Percentiles rank a stretch among this genome's conserved stretches.
phyloP scores from a whole-genome alignment of 176 grass and related monocot genomes.

The Carex parvula region DNA sequence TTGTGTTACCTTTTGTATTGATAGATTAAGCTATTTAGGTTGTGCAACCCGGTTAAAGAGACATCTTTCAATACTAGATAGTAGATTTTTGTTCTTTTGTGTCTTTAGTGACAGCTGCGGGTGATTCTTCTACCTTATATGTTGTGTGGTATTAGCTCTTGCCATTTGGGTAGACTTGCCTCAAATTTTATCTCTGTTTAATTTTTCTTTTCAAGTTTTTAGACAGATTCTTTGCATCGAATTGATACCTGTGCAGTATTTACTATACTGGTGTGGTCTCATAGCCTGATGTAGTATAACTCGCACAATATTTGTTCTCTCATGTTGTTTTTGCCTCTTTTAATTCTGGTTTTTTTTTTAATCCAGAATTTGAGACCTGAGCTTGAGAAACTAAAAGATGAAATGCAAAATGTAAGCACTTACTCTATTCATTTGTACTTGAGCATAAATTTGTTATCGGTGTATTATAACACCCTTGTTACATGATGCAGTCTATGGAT shows the following conservation, averaged over 20 bases:
- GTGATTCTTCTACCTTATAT: background rate
- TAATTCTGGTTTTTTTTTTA: conserved; percentile 23
- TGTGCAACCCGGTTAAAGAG: background rate
- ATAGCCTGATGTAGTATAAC: background rate
- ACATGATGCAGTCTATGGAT: conserved; percentile 46
- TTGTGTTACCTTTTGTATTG: conserved; percentile 23
- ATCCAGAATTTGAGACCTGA: conserved; percentile 71
- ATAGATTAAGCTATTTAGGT: background rate
- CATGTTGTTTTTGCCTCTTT: conserved; percentile 3
- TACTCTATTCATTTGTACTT: conserved; percentile 23
- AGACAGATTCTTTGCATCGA: background rate
- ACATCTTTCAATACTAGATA: background rate
- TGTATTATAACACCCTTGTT: background rate
- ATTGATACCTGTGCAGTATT: background rate
- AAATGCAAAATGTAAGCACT: conserved; percentile 53
- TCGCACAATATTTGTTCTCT: conserved; percentile 3
- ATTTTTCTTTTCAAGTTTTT: background rate
- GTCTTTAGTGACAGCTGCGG: background rate
- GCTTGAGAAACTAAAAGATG: conserved; percentile 56
- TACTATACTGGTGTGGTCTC: background rate
- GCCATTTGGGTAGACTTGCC: background rate
- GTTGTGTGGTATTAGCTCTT: background rate
- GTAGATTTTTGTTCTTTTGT: background rate
- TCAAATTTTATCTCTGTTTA: background rate
- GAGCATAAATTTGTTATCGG: background rate